Conservation (phyloP, 495 filamentous ascomycete species). For the Neurospora sublineolata region DNA sequence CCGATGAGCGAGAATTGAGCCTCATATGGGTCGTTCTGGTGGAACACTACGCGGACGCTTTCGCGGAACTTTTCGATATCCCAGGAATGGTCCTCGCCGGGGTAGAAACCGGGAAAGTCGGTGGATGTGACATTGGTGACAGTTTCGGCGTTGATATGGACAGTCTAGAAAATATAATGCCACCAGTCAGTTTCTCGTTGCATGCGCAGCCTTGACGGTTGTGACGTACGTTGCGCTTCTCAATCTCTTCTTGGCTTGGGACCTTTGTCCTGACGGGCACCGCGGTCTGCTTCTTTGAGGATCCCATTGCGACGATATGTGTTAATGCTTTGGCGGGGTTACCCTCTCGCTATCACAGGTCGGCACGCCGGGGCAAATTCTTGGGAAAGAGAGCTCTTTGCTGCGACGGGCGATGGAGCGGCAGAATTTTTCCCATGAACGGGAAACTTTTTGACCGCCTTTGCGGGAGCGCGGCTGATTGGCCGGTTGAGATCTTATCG, state of each 20-base stretch:
- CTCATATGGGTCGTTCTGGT: constrained; percentile 64
- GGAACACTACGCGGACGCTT: constrained; percentile 64
- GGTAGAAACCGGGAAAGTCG: constrained; percentile 83
- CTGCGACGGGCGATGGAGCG: constrained; percentile 1
- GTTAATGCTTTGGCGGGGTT: constrained; percentile 9
- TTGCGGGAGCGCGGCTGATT: constrained; percentile 1
- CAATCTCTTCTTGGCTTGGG: constrained; percentile 29
- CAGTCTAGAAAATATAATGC: constrained; percentile 44
- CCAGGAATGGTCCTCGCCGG: constrained; percentile 85
- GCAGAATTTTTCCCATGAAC: constrained; percentile 25
- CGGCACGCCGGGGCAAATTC: constrained; percentile 10
- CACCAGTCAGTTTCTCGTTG: background rate
- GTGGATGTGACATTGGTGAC: constrained; percentile 78
- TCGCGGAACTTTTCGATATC: constrained; percentile 60
- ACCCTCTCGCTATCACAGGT: background rate
- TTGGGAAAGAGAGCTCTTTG: constrained; percentile 2
- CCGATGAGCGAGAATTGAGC: constrained; percentile 83
- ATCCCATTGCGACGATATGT: constrained; percentile 1
- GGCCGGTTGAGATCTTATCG: background rate
- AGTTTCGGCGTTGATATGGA: constrained; percentile 78
- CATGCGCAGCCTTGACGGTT: background rate
- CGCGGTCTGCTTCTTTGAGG: background rate
- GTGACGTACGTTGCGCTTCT: constrained; percentile 30
- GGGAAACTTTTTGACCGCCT: constrained; percentile 19
- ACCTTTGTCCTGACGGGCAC: constrained; percentile 10